Evolutionary conservation across 306 rosid species (phyloP), one percentile per base, ranked within the genome.

Genomic region (Abrus precatorius): DNA sequence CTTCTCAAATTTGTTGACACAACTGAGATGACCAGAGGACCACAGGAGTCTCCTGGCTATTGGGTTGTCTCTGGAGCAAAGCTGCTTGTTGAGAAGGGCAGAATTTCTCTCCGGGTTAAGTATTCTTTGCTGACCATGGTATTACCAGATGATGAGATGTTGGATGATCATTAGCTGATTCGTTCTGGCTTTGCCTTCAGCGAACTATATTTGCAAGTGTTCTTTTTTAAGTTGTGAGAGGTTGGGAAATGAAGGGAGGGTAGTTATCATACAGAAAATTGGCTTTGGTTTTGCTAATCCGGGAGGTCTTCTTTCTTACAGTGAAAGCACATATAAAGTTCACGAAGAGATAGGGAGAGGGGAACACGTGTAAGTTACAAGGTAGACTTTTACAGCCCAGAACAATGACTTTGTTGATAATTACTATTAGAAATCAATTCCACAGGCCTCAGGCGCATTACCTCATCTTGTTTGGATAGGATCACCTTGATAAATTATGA

Each of bases 21-120:
- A 9, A 88, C 95, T n/a, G 99, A 95, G 87, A 91, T 95, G 97
- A 85, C 85, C 14, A 84, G 99, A 86, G 99, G 99, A 62, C 99
- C 99, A 20, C 97, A 93, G 50, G 99, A 95, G 80, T 75, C 83
- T 85, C 99, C 99, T 20, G 99, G 99, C 50, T 95, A 95, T 84
- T 95, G 99, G 99, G 95, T 95, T 80, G 94, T 93, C 59, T 90
- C 99, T 7, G 99, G 99, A 57, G 99, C 99, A 72, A 95, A 91
- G 75, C 97, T 93, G 13, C 28, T 87, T 9, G 97, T 95, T 12
- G 99, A 95, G 76, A 95, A 93, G 90, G 97, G 97, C 10, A 90
- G 75, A 84, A 91, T 95, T 73, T 93, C 97, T 50, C 89, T 95
- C 5, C 85, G 93, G 50, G 99, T 93, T 67, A 93, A 85, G 86